A percentile compares a stretch with the other conserved stretches of the same genome.
phyloP scores from a whole-genome alignment of 345 rosid genomes.

The Gossypium ekmanianum region DNA sequence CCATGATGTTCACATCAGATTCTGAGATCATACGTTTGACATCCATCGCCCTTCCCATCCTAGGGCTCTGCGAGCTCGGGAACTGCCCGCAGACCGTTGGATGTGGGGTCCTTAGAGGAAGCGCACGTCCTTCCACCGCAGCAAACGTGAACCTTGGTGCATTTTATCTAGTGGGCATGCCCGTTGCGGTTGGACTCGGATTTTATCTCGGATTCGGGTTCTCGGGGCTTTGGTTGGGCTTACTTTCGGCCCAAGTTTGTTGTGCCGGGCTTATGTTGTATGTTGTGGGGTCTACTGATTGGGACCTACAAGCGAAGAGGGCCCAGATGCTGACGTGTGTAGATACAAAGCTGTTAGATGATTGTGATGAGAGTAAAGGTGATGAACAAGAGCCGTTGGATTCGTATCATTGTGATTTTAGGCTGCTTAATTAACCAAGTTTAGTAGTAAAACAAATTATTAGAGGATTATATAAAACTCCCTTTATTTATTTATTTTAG shows the following conservation, averaged over 20 bases:
- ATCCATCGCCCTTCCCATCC: slow-evolving; percentile 71
- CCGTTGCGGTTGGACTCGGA: slow-evolving; percentile 80
- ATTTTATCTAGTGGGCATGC: slow-evolving; percentile 89
- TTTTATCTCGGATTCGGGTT: slow-evolving; percentile 67
- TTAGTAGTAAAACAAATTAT: not conserved
- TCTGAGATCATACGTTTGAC: slow-evolving; percentile 60
- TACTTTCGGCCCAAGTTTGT: slow-evolving; percentile 75
- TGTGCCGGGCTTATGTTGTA: slow-evolving; percentile 87
- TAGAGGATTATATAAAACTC: not conserved
- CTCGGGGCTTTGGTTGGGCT: slow-evolving; percentile 83
- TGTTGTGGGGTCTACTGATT: slow-evolving; percentile 78
- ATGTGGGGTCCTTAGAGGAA: slow-evolving; percentile 87
- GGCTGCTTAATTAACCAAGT: not conserved
- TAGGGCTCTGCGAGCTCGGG: slow-evolving; percentile 78
- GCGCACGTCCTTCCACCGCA: slow-evolving; percentile 77
- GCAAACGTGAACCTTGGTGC: slow-evolving; percentile 91
- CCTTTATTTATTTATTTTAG: slow-evolving; percentile 2
- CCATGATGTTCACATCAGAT: slow-evolving; percentile 68
- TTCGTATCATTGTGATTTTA: slow-evolving; percentile 30
- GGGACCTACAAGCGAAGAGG: slow-evolving; percentile 61
- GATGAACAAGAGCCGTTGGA: slow-evolving; percentile 46
- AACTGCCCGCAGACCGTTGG: slow-evolving; percentile 98
- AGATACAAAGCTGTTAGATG: slow-evolving; percentile 18
- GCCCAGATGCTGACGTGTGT: slow-evolving; percentile 56
- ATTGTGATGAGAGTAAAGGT: slow-evolving; percentile 17